phyloP scores from a whole-genome alignment of 1,139 yeast genomes.

The Sugiyamaella castrensis region DNA sequence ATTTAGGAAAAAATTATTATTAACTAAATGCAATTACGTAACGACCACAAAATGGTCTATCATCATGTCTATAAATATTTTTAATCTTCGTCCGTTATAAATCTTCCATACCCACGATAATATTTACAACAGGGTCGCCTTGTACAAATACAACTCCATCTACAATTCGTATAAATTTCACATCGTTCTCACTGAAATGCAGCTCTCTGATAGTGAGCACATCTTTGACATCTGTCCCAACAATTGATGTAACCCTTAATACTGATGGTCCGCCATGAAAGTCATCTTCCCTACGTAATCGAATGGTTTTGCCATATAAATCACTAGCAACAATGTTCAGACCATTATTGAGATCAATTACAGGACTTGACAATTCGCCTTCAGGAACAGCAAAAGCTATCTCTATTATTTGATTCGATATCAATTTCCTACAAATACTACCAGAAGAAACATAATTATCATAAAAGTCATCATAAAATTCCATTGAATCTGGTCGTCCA shows the following conservation, averaged over 20 bases:
- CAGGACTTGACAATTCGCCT: not conserved
- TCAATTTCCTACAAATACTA: constrained; percentile 1
- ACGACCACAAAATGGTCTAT: no score
- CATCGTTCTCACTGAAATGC: constrained; percentile 6
- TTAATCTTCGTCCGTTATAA: no score
- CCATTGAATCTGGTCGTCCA: constrained; percentile 15
- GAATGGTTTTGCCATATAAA: constrained; percentile 10
- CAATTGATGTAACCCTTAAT: constrained; percentile 5
- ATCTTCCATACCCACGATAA: not conserved
- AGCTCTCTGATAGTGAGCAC: constrained; percentile 1
- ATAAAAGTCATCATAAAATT: constrained; percentile 21
- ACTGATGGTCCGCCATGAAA: constrained; percentile 3
- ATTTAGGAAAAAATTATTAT: no score
- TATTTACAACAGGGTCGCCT: constrained; percentile 2
- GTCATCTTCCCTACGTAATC: constrained; percentile 9
- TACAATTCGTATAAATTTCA: constrained; percentile 2
- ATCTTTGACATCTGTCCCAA: constrained; percentile 8
- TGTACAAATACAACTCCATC: constrained; percentile 1
- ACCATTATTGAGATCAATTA: not conserved
- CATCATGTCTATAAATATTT: no score
- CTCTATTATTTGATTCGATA: constrained; percentile 8
- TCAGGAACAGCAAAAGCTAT: constrained; percentile 7
- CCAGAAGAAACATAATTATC: constrained; percentile 12
- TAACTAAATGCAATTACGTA: no score
- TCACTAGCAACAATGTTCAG: not conserved